phyloP scores from a whole-genome alignment of 2,329 filamentous ascomycete species.

The Fusarium foetens region DNA sequence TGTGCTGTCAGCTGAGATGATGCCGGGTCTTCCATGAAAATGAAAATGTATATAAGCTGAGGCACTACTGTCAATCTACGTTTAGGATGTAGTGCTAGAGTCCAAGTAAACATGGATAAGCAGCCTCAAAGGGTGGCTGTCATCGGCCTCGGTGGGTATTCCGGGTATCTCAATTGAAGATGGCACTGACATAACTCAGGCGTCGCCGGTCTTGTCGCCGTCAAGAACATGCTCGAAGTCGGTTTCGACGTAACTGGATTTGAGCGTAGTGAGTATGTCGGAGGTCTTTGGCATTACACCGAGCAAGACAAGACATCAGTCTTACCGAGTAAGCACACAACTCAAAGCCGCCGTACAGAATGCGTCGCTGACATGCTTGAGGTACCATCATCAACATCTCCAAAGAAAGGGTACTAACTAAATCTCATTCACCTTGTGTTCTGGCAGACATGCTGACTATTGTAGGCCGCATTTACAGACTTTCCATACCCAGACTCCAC shows the following conservation, averaged over 20 bases:
- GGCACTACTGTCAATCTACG: not conserved
- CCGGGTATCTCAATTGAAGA: not conserved
- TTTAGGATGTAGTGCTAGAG: fast-evolving
- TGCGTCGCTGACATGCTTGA: slow-evolving; percentile 9
- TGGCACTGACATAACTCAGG: slow-evolving; percentile 32
- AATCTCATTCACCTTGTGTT: fast-evolving
- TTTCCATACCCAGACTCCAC: slow-evolving; percentile 47
- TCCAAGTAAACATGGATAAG: slow-evolving; percentile 10
- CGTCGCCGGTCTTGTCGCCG: slow-evolving; percentile 50
- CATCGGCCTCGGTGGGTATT: slow-evolving; percentile 43
- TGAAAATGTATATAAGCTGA: not conserved
- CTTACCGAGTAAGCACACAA: slow-evolving; percentile 45
- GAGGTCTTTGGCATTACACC: slow-evolving; percentile 57
- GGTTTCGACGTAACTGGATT: slow-evolving; percentile 57
- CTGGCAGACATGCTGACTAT: not conserved
- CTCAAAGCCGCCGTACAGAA: no score
- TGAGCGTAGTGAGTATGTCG: slow-evolving; percentile 53
- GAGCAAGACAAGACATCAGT: slow-evolving; percentile 52
- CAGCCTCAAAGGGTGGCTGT: slow-evolving; percentile 42
- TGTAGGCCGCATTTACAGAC: slow-evolving; percentile 50
- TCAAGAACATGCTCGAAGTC: slow-evolving; percentile 56
- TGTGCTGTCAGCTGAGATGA: slow-evolving; percentile 22
- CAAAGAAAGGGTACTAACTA: slow-evolving; percentile 41
- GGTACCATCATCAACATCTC: slow-evolving; percentile 49
- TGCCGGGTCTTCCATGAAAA: not conserved